Conservation (phyloP, 2,329 filamentous ascomycete genomes). For the Aurifilum marmelostoma region DNA sequence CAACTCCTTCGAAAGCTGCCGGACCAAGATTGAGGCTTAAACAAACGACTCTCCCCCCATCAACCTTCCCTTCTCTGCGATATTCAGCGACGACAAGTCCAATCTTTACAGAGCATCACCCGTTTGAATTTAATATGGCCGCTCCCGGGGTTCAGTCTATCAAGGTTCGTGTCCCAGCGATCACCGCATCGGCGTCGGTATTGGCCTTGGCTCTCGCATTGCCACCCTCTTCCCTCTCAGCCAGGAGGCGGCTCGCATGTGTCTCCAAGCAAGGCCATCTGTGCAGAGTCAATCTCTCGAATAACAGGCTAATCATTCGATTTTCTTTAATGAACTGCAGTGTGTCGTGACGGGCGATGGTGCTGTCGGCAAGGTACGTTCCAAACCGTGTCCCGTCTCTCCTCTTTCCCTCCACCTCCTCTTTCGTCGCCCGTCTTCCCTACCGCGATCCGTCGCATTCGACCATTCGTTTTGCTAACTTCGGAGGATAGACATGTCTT, state of each 20-base stretch:
- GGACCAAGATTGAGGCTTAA: constrained; percentile 5
- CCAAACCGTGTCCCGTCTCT: not conserved
- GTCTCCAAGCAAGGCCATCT: not conserved
- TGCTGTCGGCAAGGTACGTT: constrained; percentile 92
- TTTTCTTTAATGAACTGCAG: constrained; percentile 52
- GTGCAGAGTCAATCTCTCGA: not conserved
- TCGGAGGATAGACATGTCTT: constrained; percentile 78
- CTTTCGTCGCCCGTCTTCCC: not conserved
- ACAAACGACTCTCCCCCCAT: not conserved
- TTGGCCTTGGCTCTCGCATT: constrained; percentile 19
- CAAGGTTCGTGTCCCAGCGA: constrained; percentile 65
- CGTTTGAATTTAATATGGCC: constrained; percentile 66
- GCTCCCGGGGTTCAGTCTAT: constrained; percentile 85
- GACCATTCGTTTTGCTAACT: constrained; percentile 11
- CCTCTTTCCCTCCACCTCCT: not conserved
- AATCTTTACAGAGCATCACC: constrained; percentile 12
- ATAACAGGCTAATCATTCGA: constrained; percentile 41
- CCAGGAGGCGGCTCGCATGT: not conserved
- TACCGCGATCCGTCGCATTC: not conserved
- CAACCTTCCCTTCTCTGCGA: not conserved
- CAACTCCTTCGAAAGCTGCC: not conserved
- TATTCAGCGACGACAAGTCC: not conserved
- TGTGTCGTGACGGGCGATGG: constrained; percentile 99
- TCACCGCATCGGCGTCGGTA: constrained; percentile 19
- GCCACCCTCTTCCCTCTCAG: not conserved